Evolutionary conservation across 306 rosid species (phyloP).

Genomic region (Cucurbita ficifolia): DNA sequence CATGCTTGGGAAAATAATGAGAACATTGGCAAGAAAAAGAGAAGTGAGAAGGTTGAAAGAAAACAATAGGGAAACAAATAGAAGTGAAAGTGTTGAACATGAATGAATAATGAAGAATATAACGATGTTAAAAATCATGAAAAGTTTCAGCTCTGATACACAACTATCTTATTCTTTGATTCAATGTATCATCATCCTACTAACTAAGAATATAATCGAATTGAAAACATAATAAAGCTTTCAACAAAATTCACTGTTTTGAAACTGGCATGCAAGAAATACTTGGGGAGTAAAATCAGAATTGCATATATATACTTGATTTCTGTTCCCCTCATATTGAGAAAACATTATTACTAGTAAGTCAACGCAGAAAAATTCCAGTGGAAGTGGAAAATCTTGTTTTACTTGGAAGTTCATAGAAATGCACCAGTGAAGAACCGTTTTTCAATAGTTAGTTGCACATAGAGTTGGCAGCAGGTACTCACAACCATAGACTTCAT

Average conservation of each 20-base stretch:
- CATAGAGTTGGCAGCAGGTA: constrained; percentile 11
- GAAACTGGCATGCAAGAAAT: background rate
- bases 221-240: background rate
- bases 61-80: background rate
- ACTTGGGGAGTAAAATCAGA: background rate
- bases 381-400: background rate
- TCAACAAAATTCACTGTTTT: background rate
- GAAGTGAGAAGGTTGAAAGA: background rate
- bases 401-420: background rate
- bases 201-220: background rate
- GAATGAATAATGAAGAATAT: background rate
- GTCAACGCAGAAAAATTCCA: background rate
- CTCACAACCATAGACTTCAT: constrained; percentile 50
- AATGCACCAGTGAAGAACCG: background rate
- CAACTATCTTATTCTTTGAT: no score
- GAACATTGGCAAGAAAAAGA: background rate
- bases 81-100: background rate
- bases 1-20: background rate
- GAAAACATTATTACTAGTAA: background rate
- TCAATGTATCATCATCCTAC: background rate
- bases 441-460: background rate
- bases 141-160: background rate
- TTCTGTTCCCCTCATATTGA: background rate
- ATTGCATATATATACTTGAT: background rate
- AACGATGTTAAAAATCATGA: background rate